Evolutionary conservation across 176 grass and related monocot genomes (phyloP), one percentile per base, ranked within the genome.

Genomic region (Stipa capillata): DNA sequence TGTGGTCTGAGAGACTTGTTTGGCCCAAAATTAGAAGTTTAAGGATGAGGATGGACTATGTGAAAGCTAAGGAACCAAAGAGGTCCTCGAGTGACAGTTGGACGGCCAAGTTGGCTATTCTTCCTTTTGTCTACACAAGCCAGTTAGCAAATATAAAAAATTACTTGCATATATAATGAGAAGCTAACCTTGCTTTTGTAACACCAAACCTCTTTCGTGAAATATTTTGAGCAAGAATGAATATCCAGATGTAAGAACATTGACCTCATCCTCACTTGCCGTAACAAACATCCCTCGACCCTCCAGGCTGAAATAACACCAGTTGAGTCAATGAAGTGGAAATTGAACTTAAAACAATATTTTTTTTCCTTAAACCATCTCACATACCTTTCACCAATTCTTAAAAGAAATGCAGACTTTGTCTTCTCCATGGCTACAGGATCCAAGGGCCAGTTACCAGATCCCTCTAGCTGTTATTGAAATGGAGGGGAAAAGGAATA

Each of bases 371-470:
- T 58, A 67, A 83, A 80, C 79, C 40, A 20, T 43, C 50, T 20
- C 20, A 31, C 51, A 73, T 92, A 99, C 96, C 96, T 93, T 88
- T 99, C 84, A 78, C 83, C 92, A 90, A 99, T 99, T 89, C 90
- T 94, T 80, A 99, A 74, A 80, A 95, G 92, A 87, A 99, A 99
- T 36, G 96, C 88, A 71, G 81, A 66, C 75, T 99, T 99, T 40
- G 92, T 93, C 90, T 87, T 99, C 88, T 95, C 90, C 69, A 99
- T 91, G 31, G 92, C 90, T 66, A 93, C 53, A 66, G 54, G 69
- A 85, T 99, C 96, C 79, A 99, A 91, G 14, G 96, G 96, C 92
- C 92, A 99, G 41, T 95, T 95, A 77, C 90, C 90, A 81, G 96
- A 99, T 73, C 96, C 96, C 74, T 95, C 96, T 48, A 99, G 78